Conservation (phyloP, 164 flowering plant species). For the Akebia trifoliata region DNA sequence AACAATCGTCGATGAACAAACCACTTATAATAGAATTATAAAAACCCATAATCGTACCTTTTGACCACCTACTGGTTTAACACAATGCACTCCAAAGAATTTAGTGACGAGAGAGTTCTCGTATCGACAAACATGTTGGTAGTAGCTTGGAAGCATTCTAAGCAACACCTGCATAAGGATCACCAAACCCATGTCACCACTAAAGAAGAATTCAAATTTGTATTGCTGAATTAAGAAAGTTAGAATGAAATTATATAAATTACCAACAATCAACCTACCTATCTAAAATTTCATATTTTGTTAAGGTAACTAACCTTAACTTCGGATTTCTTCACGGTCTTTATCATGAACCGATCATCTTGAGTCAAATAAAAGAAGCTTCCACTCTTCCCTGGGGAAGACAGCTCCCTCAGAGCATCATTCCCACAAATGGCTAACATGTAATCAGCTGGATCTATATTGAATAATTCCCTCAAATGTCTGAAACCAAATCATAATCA, state of each 20-base stretch:
- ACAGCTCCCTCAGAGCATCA: slow-evolving; percentile 78
- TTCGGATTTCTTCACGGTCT: slow-evolving; percentile 41
- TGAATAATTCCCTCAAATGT: slow-evolving; percentile 61
- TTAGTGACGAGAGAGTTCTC: slow-evolving; percentile 75
- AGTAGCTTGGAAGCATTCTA: slow-evolving; percentile 77
- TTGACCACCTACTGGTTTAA: slow-evolving; percentile 73
- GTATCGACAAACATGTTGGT: slow-evolving; percentile 58
- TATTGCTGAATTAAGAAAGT: no score
- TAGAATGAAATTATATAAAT: no score
- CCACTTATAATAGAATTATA: neutral
- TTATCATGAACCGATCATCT: slow-evolving; percentile 91
- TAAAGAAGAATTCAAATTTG: no score
- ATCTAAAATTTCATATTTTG: no score
- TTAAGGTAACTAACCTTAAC: slow-evolving; percentile 21
- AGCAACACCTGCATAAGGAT: slow-evolving; percentile 56
- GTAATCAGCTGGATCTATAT: slow-evolving; percentile 82
- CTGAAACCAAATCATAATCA: slow-evolving; percentile 26
- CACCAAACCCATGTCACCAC: neutral
- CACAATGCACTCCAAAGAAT: slow-evolving; percentile 83
- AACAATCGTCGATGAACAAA: neutral
- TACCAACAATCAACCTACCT: no score
- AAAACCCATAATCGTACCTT: slow-evolving; percentile 21
- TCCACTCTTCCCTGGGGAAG: slow-evolving; percentile 94
- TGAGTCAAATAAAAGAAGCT: slow-evolving; percentile 79
- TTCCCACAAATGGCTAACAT: slow-evolving; percentile 85